phyloP scores from a whole-genome alignment of 441 rosid genomes.

The Aleurites moluccanus region DNA sequence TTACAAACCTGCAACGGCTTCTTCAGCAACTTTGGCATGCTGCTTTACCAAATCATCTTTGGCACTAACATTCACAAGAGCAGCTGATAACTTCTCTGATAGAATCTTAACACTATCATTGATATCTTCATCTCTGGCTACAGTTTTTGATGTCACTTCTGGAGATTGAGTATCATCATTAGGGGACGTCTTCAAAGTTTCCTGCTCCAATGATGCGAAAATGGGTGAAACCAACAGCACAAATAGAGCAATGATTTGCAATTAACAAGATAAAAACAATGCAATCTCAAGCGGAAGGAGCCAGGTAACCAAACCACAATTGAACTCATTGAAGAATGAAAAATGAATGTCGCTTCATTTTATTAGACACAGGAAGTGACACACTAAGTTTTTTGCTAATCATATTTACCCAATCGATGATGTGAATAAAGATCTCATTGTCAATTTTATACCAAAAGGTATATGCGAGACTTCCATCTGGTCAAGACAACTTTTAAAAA shows the following conservation, averaged over 20 bases:
- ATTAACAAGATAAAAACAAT: not conserved
- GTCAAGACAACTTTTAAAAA: not conserved
- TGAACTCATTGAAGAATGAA: not conserved
- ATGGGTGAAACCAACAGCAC: slow-evolving; percentile 6
- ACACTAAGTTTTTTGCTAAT: not conserved
- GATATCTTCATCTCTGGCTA: slow-evolving; percentile 38
- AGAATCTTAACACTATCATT: slow-evolving; percentile 41
- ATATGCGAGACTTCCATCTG: not conserved
- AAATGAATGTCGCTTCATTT: not conserved
- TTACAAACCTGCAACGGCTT: slow-evolving; percentile 86
- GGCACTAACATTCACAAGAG: slow-evolving; percentile 77
- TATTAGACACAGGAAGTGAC: not conserved
- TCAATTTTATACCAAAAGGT: not conserved
- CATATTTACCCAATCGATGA: not conserved
- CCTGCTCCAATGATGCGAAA: slow-evolving; percentile 43
- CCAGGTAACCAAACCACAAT: not conserved
- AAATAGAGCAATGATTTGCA: not conserved
- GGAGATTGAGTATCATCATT: slow-evolving; percentile 45
- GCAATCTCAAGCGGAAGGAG: not conserved
- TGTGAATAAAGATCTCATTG: not conserved
- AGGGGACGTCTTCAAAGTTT: slow-evolving; percentile 53
- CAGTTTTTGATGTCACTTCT: slow-evolving; percentile 48
- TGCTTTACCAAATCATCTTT: slow-evolving; percentile 92
- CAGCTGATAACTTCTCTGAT: slow-evolving; percentile 80
- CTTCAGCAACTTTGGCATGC: slow-evolving; percentile 93